A percentile compares a stretch with the other conserved stretches of the same genome.
Conservation (phyloP, 257 asterid species). For the Fraxinus anomala region DNA sequence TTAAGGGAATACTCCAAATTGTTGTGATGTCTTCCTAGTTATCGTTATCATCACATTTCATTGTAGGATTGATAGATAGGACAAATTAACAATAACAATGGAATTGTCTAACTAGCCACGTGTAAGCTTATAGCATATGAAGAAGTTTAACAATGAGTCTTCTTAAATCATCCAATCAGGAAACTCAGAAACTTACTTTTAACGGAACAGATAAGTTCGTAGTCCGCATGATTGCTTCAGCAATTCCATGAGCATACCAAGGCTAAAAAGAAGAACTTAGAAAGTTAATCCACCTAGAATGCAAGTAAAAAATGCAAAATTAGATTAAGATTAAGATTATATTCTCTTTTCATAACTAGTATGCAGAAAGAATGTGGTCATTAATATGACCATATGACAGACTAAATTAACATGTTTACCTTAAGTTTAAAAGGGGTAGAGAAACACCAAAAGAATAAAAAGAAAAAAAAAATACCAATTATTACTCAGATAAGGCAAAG, state of each 20-base stretch:
- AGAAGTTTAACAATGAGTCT: slow-evolving; percentile 1
- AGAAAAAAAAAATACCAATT: not conserved
- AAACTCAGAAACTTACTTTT: slow-evolving; percentile 57
- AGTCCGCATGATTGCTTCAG: slow-evolving; percentile 89
- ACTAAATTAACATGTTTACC: slow-evolving; percentile 3
- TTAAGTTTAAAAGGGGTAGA: not conserved
- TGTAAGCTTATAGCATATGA: not conserved
- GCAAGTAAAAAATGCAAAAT: slow-evolving; percentile 6
- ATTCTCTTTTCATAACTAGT: not conserved
- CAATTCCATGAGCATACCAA: slow-evolving; percentile 99
- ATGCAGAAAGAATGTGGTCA: slow-evolving; percentile 7
- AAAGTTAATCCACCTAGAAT: slow-evolving; percentile 4
- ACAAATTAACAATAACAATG: slow-evolving; percentile 16
- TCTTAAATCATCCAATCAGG: slow-evolving; percentile 9
- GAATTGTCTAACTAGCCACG: slow-evolving; percentile 1
- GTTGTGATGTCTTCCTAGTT: not conserved
- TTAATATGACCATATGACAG: slow-evolving; percentile 10
- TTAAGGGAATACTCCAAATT: slow-evolving; percentile 2
- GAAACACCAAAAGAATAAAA: not conserved
- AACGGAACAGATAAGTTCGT: slow-evolving; percentile 82
- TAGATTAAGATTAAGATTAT: not conserved
- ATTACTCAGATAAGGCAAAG: not conserved
- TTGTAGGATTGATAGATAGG: not conserved
- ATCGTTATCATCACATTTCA: not conserved
- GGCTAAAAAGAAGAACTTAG: slow-evolving; percentile 51